A percentile compares a stretch with the other conserved stretches of the same genome.
Conservation (phyloP, 1,139 yeast genomes). For the Taphrina wiesneri region DNA sequence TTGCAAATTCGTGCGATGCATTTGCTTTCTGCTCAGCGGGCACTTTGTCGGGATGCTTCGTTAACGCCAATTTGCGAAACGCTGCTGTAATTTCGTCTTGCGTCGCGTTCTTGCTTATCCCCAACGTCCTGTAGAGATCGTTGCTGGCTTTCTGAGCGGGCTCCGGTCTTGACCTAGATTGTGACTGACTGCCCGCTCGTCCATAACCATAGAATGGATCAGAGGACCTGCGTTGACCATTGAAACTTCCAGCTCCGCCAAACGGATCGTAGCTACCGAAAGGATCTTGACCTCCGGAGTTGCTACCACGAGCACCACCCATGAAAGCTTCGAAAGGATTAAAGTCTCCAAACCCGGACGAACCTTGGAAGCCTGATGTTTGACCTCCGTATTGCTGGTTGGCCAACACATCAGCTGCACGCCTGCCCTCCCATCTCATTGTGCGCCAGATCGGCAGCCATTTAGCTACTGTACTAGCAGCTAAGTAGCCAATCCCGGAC, state of each 20-base stretch:
- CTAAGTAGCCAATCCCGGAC: conserved; percentile 7
- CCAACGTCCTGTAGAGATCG: conserved; percentile 74
- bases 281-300: not conserved
- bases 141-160: conserved; percentile 45
- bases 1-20: conserved; percentile 59
- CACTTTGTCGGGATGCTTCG: conserved; percentile 77
- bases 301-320: conserved; percentile 7
- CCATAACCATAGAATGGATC: conserved; percentile 31
- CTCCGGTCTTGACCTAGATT: conserved; percentile 3
- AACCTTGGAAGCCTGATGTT: conserved; percentile 1
- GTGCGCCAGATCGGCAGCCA: conserved; percentile 26
- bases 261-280: conserved; percentile 20
- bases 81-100: conserved; percentile 66
- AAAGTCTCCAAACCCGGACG: conserved; percentile 15
- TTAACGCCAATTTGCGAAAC: conserved; percentile 68
- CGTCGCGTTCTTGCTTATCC: conserved; percentile 62
- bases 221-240: conserved; percentile 14
- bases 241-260: conserved; percentile 9
- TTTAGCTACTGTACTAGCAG: conserved; percentile 16
- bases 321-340: conserved; percentile 32
- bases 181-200: conserved; percentile 5
- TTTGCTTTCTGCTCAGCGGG: conserved; percentile 49
- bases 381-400: conserved; percentile 15
- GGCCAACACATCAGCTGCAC: conserved; percentile 29
- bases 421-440: conserved; percentile 21